Conservation (phyloP, 805 yeast genomes). For the Ogataea henricii region DNA sequence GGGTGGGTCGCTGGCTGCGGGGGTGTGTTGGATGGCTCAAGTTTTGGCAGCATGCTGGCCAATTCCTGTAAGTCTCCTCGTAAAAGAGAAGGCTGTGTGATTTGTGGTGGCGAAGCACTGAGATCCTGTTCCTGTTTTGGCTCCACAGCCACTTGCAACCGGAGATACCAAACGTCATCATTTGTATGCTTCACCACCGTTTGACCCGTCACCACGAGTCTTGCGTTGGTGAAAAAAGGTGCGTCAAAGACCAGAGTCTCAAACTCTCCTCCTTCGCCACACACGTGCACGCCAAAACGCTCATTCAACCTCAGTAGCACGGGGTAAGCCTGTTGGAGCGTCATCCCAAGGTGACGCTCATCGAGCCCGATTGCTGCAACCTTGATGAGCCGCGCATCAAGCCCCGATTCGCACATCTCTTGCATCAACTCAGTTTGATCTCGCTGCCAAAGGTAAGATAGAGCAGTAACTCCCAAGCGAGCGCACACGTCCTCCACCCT, state of each 20-base stretch:
- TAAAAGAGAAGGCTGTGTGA: constrained; percentile 42
- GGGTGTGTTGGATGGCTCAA: neutral
- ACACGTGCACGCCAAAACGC: constrained; percentile 81
- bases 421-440: constrained; percentile 76
- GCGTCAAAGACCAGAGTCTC: constrained; percentile 92
- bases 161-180: constrained; percentile 73
- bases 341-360: constrained; percentile 64
- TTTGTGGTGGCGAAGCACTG: too few relatives aligned
- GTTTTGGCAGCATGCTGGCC: neutral
- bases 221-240: constrained; percentile 69
- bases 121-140: too few relatives aligned
- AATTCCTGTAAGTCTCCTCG: constrained; percentile 26
- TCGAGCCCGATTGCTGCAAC: constrained; percentile 91
- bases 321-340: constrained; percentile 63
- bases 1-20: too few relatives aligned
- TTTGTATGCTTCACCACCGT: constrained; percentile 48
- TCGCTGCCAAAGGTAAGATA: constrained; percentile 90
- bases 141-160: constrained; percentile 52
- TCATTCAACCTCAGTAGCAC: constrained; percentile 56
- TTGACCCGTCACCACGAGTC: constrained; percentile 43
- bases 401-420: constrained; percentile 68
- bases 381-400: constrained; percentile 85
- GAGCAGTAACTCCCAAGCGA: constrained; percentile 63
- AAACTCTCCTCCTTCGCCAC: constrained; percentile 99
- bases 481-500: constrained; percentile 90